A percentile compares a stretch with the other conserved stretches of the same genome.
These are phyloP conservation scores for Penicillium lividum DNA, from an alignment of 495 filamentous ascomycete species.

Conservation along the genomic window DNA sequence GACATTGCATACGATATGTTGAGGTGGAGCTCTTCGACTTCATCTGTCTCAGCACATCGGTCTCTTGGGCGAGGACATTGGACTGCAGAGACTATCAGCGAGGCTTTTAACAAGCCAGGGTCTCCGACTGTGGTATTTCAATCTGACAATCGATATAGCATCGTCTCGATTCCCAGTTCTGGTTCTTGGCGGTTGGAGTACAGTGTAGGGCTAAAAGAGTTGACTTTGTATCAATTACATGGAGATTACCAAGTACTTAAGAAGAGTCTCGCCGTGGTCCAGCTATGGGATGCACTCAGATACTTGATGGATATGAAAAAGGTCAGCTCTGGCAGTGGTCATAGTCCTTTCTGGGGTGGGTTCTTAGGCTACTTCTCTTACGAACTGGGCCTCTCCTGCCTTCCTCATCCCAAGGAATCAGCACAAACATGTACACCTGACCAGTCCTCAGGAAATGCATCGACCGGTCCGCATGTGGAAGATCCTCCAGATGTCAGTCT, in stretches of 20 bases:
- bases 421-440: constrained; percentile 4
- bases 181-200: constrained; percentile 48
- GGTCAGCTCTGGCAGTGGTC: constrained; percentile 40
- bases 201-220: constrained; percentile 23
- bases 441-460: background rate
- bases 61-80: constrained; percentile 22
- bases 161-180: constrained; percentile 44
- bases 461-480: constrained; percentile 24
- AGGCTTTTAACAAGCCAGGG: constrained; percentile 38
- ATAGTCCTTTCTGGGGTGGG: constrained; percentile 78
- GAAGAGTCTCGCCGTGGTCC: constrained; percentile 28
- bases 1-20: constrained; percentile 39
- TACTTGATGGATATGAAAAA: constrained; percentile 57
- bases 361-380: constrained; percentile 91
- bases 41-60: constrained; percentile 29
- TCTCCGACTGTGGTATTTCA: constrained; percentile 44
- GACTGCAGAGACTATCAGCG: constrained; percentile 38
- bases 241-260: constrained; percentile 15
- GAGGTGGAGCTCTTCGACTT: constrained; percentile 38
- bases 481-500: constrained; percentile 72
- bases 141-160: constrained; percentile 43
- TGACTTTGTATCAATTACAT: constrained; percentile 28
- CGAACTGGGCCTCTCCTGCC: constrained; percentile 69
- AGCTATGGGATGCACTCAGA: constrained; percentile 45
- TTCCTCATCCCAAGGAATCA: constrained; percentile 36